Evolutionary conservation across 2,329 filamentous ascomycete genomes (phyloP), one percentile per base, ranked within the genome.

Genomic region (Ascomycota sp.): DNA sequence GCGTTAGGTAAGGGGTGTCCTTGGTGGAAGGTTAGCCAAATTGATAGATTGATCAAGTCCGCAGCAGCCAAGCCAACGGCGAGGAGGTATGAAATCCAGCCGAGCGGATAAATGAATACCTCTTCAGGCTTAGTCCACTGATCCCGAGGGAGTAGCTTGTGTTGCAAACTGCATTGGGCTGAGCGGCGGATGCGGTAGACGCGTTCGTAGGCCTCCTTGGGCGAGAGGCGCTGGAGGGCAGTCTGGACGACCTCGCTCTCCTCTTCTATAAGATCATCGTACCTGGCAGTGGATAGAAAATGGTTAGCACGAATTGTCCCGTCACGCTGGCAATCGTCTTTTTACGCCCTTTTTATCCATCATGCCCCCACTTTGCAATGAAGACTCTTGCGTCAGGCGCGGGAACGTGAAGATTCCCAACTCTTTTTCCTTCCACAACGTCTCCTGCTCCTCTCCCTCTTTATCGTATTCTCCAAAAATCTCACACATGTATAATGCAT

Each of bases 131-230:
- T 69, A 42, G 63, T 69, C 67, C 66, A 71, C 49, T 71, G 52
- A 22, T 59, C 49, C 57, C 65, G 65, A 51, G 70, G 66, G 32
- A 75, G 61, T 37, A 75, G 56, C 59, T 72, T 70, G 54, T 75
- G 70, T 46, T 62, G 53, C 48, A 69, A 54, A 45, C 63, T 69
- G 55, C 59, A 62, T 61, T 98, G 89, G 60, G 91, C 75, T 47
- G 89, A 86, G 59, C 89, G 75, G 62, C 89, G 81, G 57, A 98
- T 72, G 51, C 89, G 85, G 75, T 83, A 98, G 54, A 95, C 73
- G 55, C 89, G 86, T 64, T 98, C 89, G 63, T 95, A 95, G 47
- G 75, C 69, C 53, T 89, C 81, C 65, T 91, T 81, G 47, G 81
- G 69, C 34, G 79, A 71, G 38, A 98, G 78, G 53, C 89, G 82